Evolutionary conservation across 2,329 filamentous ascomycete species (phyloP).

Genomic region (Penicillium sp.): DNA sequence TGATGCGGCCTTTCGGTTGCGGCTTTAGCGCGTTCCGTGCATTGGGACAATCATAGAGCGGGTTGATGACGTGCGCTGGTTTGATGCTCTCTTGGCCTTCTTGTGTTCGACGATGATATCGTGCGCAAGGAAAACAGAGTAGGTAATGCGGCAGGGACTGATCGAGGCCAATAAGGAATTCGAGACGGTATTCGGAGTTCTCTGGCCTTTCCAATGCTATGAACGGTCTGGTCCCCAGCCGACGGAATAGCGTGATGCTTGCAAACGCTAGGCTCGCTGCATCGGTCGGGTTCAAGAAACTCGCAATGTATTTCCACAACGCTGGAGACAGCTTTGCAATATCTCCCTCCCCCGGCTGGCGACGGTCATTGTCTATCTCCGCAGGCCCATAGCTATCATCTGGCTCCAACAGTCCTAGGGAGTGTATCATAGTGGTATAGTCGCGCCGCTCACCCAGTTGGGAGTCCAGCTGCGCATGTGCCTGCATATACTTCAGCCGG

Average conservation of each 20-base stretch:
- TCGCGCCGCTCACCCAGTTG: constrained; percentile 44
- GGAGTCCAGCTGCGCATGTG: constrained; percentile 35
- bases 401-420: constrained; percentile 38
- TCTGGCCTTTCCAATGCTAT: constrained; percentile 45
- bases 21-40: constrained; percentile 52
- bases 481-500: constrained; percentile 37
- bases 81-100: constrained; percentile 59
- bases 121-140: constrained; percentile 61
- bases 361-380: constrained; percentile 26
- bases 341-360: constrained; percentile 44
- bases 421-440: constrained; percentile 43
- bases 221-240: constrained; percentile 49
- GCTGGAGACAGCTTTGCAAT: constrained; percentile 51
- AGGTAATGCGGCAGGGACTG: constrained; percentile 58
- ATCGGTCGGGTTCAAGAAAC: constrained; percentile 51
- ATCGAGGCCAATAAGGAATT: constrained; percentile 59
- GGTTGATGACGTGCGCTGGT: constrained; percentile 58
- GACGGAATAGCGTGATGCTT: constrained; percentile 51
- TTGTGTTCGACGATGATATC: constrained; percentile 59
- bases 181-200: constrained; percentile 51
- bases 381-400: constrained; percentile 29
- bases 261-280: constrained; percentile 55
- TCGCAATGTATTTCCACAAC: constrained; percentile 53
- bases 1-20: constrained; percentile 57
- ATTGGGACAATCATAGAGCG: constrained; percentile 60